Base-by-base conservation (phyloP, 169 alveolate species). In the Plasmodium gonderi region DNA sequence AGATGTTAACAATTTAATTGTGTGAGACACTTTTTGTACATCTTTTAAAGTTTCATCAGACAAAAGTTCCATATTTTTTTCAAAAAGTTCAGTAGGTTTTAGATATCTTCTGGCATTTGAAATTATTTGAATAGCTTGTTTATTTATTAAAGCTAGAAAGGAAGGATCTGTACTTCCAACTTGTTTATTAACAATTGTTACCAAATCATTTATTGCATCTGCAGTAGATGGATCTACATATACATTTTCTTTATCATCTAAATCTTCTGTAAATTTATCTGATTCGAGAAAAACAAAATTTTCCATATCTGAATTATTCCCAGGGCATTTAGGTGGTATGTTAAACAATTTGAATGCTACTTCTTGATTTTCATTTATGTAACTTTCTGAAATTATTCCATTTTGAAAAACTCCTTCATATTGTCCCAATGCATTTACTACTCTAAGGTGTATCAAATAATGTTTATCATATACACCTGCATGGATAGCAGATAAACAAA, bases 401-500 rank as follows among this genome's bases (percentile, higher is more conserved):
- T 96, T 96, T 67, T 91, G 96, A 72, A 64, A 95, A 80, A 91
- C 77, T 26, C 98, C 98, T 60, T 95, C 97, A 90, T 95, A 94
- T 69, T 96, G 97, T 26, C 45, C 89, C 9, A 97, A 94, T 33
- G 97, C 96, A 42, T 94, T 74, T 11, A 95, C 94, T 47, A 95
- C 80, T 76, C 96, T 91, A 20, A 96, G 91, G 54, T 94, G 92
- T 23, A 94, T 75, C 17, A 95, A 76, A 20, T 91, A 90, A 29
- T 90, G 92, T 68, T 93, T 90, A 79, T 91, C 95, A 64, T 94
- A 94, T 42, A 95, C 96, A 8, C 98, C 98, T 7, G 97, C 95
- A 64, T 97, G 98, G 11, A 97, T 81, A 36, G 98, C 98, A 7
- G 98, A 96, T 23, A 95, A 80, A 44, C 98, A 97, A 38, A 97